Evolutionary conservation across 2,329 filamentous ascomycete genomes (phyloP), one percentile per base, ranked within the genome.

Genomic region (Fusarium virguliforme): DNA sequence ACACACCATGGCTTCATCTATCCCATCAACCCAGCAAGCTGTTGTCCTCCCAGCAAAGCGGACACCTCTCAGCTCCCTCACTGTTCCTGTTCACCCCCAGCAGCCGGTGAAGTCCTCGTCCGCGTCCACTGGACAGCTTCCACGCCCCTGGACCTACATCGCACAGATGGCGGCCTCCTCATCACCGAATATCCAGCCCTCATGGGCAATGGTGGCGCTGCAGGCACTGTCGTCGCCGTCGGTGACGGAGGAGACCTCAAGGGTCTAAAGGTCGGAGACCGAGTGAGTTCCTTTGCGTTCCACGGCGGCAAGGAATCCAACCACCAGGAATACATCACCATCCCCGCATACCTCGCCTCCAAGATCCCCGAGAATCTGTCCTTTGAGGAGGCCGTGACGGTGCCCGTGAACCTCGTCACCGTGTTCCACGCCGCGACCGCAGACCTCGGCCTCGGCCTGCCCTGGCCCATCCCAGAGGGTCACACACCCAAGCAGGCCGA

Each of bases 1-100:
- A 12, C 13, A 60, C 68, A 55, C n/a, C 60, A 77, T 76, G 72
- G 30, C 67, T 55, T 69, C 64, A 12, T 62, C 77, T 35, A 82
- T 90, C 18, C 91, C 91, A 6, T 86, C 88, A 70, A 90, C 88
- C 9, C 92, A 87, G 82, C 90, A 88, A 75, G 89, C 88, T 7
- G 89, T 89, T 62, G 83, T 89, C 61, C 83, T 92, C 70, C 85
- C 88, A 50, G 84, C 83, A 60, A 79, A 81, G 15, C 84, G 85
- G 61, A 81, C 80, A 3, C 85, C 88, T 0, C 81, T 92, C 64
- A 80, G 79, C 6, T 81, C 91, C 64, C 86, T 89, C 75, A 85
- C 91, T 2, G 73, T 89, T 4, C 75, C 76, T 4, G 74, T 77
- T 15, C 40, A 76, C 57, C 76, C 6, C 85, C 85, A 0, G 65